Evolutionary conservation across 208 protist genomes (phyloP).

Genomic region (Acanthamoeba quina): DNA sequence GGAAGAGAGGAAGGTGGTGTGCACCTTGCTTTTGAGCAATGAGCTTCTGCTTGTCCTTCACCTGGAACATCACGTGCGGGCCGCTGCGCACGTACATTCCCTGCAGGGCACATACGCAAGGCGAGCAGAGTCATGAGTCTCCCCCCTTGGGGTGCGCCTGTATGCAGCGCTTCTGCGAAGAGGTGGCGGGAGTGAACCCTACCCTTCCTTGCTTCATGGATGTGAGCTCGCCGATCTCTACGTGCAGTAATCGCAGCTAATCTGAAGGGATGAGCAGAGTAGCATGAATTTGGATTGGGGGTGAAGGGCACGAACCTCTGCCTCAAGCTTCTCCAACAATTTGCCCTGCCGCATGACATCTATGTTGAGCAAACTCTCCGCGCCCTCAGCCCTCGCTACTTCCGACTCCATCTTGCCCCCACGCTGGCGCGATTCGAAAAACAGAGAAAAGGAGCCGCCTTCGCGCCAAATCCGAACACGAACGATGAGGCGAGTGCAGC

Average conservation of each 20-base stretch:
- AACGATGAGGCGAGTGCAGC: no score
- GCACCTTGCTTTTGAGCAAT: not conserved
- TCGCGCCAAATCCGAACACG: not conserved
- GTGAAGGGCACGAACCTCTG: not conserved
- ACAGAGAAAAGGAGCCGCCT: not conserved
- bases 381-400: not conserved
- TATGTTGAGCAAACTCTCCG: not conserved
- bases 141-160: no score
- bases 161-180: no score
- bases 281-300: no score
- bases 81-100: not conserved
- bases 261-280: not conserved
- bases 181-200: not conserved
- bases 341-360: not conserved
- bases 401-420: not conserved
- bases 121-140: no score
- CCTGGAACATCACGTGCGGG: constrained; percentile 21
- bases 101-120: not conserved
- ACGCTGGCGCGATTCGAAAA: not conserved
- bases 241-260: constrained; percentile 20
- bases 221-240: not conserved
- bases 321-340: constrained; percentile 11
- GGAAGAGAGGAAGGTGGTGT: not conserved
- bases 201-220: constrained; percentile 25
- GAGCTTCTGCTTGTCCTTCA: constrained; percentile 33